Conservation (phyloP, 1,284 basidiomycete genomes). For the Malassezia slooffiae region DNA sequence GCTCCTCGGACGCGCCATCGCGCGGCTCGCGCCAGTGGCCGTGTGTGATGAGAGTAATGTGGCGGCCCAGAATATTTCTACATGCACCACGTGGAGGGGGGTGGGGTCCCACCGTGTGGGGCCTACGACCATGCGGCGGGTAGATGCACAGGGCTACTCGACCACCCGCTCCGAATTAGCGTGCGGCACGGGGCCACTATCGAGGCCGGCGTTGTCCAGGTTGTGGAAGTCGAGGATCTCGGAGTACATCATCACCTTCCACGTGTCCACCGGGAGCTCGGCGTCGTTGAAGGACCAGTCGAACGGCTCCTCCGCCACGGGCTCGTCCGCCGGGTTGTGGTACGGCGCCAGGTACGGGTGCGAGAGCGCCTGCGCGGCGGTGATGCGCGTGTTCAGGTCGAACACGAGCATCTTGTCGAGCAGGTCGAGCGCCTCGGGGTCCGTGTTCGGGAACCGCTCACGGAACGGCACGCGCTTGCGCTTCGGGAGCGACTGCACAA, state of each 20-base stretch:
- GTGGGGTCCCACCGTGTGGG: too few species aligned
- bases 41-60: too few species aligned
- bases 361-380: slow-evolving; percentile 74
- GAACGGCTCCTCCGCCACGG: slow-evolving; percentile 82
- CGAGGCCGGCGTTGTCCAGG: slow-evolving; percentile 36
- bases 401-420: slow-evolving; percentile 99
- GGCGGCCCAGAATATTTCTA: too few species aligned
- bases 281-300: slow-evolving; percentile 99
- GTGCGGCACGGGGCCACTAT: too few species aligned
- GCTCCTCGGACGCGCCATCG: too few species aligned
- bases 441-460: slow-evolving; percentile 80
- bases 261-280: slow-evolving; percentile 95
- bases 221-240: slow-evolving; percentile 50
- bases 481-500: slow-evolving; percentile 94
- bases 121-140: too few species aligned
- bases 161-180: too few species aligned
- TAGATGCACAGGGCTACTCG: too few species aligned
- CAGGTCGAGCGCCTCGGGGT: slow-evolving; percentile 87
- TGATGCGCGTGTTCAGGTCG: slow-evolving; percentile 92
- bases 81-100: too few species aligned
- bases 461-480: slow-evolving; percentile 87
- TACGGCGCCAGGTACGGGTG: slow-evolving; percentile 96
- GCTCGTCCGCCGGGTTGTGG: slow-evolving; percentile 96
- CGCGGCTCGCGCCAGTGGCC: too few species aligned
- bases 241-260: slow-evolving; percentile 68